phyloP scores from a whole-genome alignment of 2,329 filamentous ascomycete species.

The Aurifilum marmelostoma region DNA sequence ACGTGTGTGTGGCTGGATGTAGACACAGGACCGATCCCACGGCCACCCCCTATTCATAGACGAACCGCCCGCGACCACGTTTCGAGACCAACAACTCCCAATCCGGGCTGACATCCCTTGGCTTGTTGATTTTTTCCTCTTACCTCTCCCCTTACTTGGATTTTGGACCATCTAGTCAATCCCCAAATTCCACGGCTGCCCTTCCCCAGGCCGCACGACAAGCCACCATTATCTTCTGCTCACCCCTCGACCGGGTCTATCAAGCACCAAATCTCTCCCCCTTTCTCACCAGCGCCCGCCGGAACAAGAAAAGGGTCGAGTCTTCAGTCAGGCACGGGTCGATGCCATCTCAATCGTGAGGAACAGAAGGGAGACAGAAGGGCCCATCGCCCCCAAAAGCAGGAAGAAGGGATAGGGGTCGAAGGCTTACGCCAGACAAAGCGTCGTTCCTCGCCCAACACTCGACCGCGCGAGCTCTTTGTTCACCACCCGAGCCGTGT shows the following conservation, averaged over 20 bases:
- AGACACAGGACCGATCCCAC: constrained; percentile 9
- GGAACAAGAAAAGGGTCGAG: constrained; percentile 9
- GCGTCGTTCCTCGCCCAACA: constrained; percentile 6
- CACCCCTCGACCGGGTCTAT: constrained; percentile 9
- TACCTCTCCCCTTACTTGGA: constrained; percentile 17
- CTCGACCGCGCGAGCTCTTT: constrained; percentile 21
- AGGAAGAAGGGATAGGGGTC: not conserved
- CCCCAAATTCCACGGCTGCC: constrained; percentile 21
- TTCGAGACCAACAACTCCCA: not conserved
- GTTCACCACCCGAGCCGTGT: constrained; percentile 9
- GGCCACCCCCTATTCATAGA: constrained; percentile 15
- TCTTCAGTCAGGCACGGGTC: constrained; percentile 18
- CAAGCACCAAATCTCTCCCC: constrained; percentile 3
- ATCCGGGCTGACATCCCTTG: constrained; percentile 16
- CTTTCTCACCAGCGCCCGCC: constrained; percentile 16
- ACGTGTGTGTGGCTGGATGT: constrained; percentile 8
- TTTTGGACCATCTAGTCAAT: constrained; percentile 18
- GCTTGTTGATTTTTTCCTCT: constrained; percentile 14
- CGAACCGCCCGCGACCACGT: constrained; percentile 4
- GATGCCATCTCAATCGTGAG: constrained; percentile 27
- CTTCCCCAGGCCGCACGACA: constrained; percentile 15
- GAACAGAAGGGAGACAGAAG: constrained; percentile 20
- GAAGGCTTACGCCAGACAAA: not conserved
- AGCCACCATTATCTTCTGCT: constrained; percentile 14
- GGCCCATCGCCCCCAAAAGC: not conserved